Evolutionary conservation across 2,329 filamentous ascomycete species (phyloP), one percentile per base, ranked within the genome.

Genomic region (Penicillium concentricum): DNA sequence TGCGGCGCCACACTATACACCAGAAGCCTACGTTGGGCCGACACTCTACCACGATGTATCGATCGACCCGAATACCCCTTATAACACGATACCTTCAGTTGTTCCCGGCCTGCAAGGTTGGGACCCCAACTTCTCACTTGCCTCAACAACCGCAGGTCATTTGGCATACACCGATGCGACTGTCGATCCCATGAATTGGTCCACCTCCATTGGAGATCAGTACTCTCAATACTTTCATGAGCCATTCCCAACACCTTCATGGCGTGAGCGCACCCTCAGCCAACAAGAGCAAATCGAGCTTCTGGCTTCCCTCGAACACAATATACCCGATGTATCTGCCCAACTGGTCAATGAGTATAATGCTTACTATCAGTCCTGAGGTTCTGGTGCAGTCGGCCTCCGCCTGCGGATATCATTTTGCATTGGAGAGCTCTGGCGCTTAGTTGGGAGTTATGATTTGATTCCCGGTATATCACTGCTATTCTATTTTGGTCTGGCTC

Each of bases 221-320:
- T 79, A 79, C 57, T 79, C 76, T 18, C 76, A 78, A 43, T 79
- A 79, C 59, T 75, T 77, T 61, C 75, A 77, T 42, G 76, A 79
- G 44, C 74, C 76, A 12, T 77, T 76, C 55, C 76, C 75, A 30
- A 69, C 76, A 58, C 72, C 79, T 68, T 67, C 76, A 61, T 72
- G 82, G 83, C 69, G 83, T 81, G 57, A 85, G 85, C 66, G 91
- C 82, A 81, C 81, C 57, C 78, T 95, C 32, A 92, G 87, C 57
- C 88, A 92, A 61, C 84, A 91, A 67, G 90, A 95, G 73, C 91
- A 94, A 74, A 76, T 87, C 61, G 90, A 96, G 76, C 78, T 96
- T 37, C 91, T 95, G 88, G 85, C 87, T 54, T 86, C 87, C 47
- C 81, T 96, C 34, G 89, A 94, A 72, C 67, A 76, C 9, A 72